Evolutionary conservation across 2,329 filamentous ascomycete species (phyloP).

Genomic region (Ilyonectria mors-panacis): DNA sequence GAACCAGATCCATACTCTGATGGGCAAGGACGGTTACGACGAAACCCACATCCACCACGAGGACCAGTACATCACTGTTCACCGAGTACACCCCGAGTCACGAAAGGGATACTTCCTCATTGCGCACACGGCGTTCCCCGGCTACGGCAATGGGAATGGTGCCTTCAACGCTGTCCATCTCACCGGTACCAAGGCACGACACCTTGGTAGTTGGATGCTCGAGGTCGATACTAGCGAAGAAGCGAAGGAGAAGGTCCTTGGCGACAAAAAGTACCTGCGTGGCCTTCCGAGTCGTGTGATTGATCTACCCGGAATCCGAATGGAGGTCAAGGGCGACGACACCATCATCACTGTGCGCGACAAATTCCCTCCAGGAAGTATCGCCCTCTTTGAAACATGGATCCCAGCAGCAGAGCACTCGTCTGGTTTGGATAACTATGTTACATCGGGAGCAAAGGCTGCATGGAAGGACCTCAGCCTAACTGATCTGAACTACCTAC

Average conservation of each 20-base stretch:
- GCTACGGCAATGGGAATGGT: constrained; percentile 87
- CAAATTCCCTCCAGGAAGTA: constrained; percentile 92
- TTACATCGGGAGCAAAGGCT: constrained; percentile 83
- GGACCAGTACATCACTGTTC: constrained; percentile 95
- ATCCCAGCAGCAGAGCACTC: constrained; percentile 90
- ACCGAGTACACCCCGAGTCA: constrained; percentile 92
- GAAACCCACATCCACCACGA: constrained; percentile 98
- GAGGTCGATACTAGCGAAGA: constrained; percentile 87
- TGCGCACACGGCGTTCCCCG: constrained; percentile 95
- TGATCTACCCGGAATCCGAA: constrained; percentile 79
- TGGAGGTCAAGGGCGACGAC: constrained; percentile 80
- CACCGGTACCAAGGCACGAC: constrained; percentile 85
- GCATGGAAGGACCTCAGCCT: constrained; percentile 84
- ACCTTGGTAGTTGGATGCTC: constrained; percentile 92
- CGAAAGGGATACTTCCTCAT: constrained; percentile 96
- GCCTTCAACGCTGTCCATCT: constrained; percentile 85
- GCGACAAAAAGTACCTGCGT: constrained; percentile 79
- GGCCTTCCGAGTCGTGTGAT: constrained; percentile 89
- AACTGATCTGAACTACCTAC: constrained; percentile 89
- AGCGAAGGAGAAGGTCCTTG: constrained; percentile 73
- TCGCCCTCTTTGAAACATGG: constrained; percentile 96
- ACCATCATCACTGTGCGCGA: constrained; percentile 86
- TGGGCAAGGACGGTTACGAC: constrained; percentile 95
- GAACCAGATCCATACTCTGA: constrained; percentile 93
- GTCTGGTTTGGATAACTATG: constrained; percentile 85